These are phyloP conservation scores for Pyrus communis DNA, from an alignment of 306 rosid genomes.

Conservation along the genomic window DNA sequence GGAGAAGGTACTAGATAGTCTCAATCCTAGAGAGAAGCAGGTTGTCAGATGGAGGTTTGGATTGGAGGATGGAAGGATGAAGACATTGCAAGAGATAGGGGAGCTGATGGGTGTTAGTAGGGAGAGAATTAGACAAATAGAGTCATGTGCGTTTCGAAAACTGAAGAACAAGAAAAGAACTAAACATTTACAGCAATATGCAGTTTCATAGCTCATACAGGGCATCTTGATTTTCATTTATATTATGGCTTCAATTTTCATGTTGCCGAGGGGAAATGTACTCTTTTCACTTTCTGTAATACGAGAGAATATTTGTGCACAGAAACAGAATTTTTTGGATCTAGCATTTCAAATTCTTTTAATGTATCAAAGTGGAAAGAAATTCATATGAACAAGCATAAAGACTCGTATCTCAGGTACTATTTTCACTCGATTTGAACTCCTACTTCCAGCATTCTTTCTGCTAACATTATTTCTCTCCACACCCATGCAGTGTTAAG, in stretches of 20 bases:
- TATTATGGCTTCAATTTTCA: constrained; percentile 1
- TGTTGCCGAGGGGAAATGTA: constrained; percentile 10
- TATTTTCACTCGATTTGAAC: not conserved
- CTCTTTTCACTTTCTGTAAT: constrained; percentile 15
- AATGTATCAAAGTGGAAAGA: constrained; percentile 5
- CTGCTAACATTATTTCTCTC: not conserved
- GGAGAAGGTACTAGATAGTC: constrained; percentile 66
- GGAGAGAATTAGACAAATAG: constrained; percentile 93
- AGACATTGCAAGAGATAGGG: constrained; percentile 92
- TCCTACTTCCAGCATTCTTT: not conserved
- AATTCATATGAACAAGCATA: not conserved
- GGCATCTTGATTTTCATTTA: constrained; percentile 1
- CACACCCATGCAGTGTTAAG: too few relatives aligned
- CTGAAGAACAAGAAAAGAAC: constrained; percentile 87
- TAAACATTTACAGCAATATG: constrained; percentile 79
- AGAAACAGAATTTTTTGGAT: constrained; percentile 23
- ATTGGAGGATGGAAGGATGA: constrained; percentile 94
- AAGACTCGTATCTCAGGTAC: not conserved
- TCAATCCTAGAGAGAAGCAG: constrained; percentile 72
- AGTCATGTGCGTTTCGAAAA: constrained; percentile 77
- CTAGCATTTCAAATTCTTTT: constrained; percentile 17
- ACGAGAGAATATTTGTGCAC: constrained; percentile 39
- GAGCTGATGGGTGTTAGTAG: constrained; percentile 90
- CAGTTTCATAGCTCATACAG: constrained; percentile 37
- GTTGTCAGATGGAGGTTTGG: constrained; percentile 92